A percentile compares a stretch with the other conserved stretches of the same genome.
These are phyloP conservation scores for Ceratocystis destructans DNA, from an alignment of 2,329 filamentous ascomycete genomes.

Conservation along the genomic window DNA sequence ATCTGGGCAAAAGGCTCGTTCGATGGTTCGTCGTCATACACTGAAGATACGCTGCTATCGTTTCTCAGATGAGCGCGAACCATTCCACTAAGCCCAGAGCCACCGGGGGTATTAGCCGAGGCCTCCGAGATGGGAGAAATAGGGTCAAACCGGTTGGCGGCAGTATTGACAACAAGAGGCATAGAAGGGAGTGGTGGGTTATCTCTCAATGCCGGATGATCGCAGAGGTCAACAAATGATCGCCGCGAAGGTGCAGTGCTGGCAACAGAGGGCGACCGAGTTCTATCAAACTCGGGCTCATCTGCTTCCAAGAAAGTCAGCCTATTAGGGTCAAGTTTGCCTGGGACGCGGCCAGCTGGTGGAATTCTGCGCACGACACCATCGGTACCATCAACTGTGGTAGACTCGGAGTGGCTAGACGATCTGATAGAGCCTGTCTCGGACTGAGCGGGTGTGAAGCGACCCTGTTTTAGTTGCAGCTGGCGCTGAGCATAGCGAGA, in stretches of 20 bases:
- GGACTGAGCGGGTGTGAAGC: slow-evolving; percentile 44
- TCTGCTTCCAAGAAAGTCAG: slow-evolving; percentile 35
- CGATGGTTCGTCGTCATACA: slow-evolving; percentile 44
- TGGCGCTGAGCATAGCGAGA: slow-evolving; percentile 72
- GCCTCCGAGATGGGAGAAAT: slow-evolving; percentile 37
- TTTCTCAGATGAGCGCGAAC: slow-evolving; percentile 73
- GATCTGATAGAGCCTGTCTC: slow-evolving; percentile 17
- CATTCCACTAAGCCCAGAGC: slow-evolving; percentile 59
- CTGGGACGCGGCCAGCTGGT: slow-evolving; percentile 10
- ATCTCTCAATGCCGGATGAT: slow-evolving; percentile 17
- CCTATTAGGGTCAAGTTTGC: slow-evolving; percentile 18
- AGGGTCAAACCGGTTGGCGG: slow-evolving; percentile 64
- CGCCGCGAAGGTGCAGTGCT: slow-evolving; percentile 14
- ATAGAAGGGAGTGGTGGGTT: background rate
- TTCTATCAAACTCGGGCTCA: slow-evolving; percentile 27
- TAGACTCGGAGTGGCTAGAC: slow-evolving; percentile 13
- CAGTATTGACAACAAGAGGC: slow-evolving; percentile 21
- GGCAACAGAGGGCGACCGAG: slow-evolving; percentile 18
- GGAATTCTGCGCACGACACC: slow-evolving; percentile 3
- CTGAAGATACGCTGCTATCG: slow-evolving; percentile 67
- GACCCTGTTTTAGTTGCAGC: slow-evolving; percentile 62
- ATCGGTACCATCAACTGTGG: background rate
- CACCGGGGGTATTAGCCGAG: slow-evolving; percentile 6
- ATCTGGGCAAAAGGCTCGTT: slow-evolving; percentile 24
- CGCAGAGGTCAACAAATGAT: slow-evolving; percentile 17